Evolutionary conservation across 495 filamentous ascomycete species (phyloP), one percentile per base, ranked within the genome.

Genomic region (Talaromyces nanjingensis): DNA sequence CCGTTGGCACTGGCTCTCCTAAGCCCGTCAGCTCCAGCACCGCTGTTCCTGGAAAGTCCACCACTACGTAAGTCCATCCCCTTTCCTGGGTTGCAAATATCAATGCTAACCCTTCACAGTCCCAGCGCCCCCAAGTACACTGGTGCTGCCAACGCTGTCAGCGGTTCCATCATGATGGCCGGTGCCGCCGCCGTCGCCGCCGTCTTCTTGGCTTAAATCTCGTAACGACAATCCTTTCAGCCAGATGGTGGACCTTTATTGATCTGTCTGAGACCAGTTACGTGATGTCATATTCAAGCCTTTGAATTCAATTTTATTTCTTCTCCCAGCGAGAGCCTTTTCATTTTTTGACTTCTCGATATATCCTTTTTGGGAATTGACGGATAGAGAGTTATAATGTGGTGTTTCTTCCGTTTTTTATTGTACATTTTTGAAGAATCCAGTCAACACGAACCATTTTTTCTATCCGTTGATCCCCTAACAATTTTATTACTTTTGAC

Each of bases 191-290:
- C 79, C 66, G 72, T 73, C 63, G 79, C 79, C 52, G 81, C 81
- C 72, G 72, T 82, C 76, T 76, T 84, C 76, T 69, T 84, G 69
- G 80, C 77, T 70, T 84, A 84, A 75, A 79, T 69, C 45, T 49
- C 45, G 45, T 49, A 1, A 49, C 45, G 45, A 49, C 37, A 42
- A 20, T 49, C 18, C 4, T 16, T 20, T 7, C 45, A 9, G 6
- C 45, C 16, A 9, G 45, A 18, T 49, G 45, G n/a, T 49, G 45
- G 53, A 56, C 22, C 9, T 22, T 9, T 2, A 14, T 18, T 9
- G 18, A 49, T 49, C 18, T 20, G 27, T 56, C 53, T 59, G 31
- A 29, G 14, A 22, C 49, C 31, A 37, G 56, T 37, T 33, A 59
- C 56, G 56, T 37, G 31, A 16, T 59, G 56, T 37, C 45, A 9